A percentile compares a stretch with the other conserved stretches of the same genome.
These are phyloP conservation scores for Hanseniaspora occidentalis DNA, from an alignment of 805 yeast species.

Conservation along the genomic window DNA sequence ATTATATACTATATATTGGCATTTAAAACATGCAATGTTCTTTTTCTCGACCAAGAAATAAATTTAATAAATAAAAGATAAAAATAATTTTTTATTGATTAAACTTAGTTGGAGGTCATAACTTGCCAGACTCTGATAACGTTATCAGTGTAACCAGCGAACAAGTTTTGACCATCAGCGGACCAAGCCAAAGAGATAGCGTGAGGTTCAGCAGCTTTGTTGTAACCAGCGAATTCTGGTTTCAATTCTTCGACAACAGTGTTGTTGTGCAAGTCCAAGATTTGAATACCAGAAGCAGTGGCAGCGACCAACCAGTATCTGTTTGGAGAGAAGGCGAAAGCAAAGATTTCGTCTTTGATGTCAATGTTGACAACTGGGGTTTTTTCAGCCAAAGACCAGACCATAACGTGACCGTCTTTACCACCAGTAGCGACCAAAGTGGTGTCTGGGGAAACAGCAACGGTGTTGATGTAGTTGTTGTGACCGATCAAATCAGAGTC, in stretches of 20 bases:
- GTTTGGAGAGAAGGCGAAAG: conserved; percentile 99
- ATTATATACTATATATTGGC: conserved; percentile 5
- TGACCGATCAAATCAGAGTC: conserved; percentile 97
- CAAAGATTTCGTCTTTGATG: conserved; percentile 94
- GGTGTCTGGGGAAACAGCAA: conserved; percentile 99
- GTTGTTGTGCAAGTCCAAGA: conserved; percentile 95
- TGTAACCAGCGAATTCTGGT: conserved; percentile 88
- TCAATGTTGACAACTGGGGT: conserved; percentile 65
- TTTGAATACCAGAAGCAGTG: conserved; percentile 93
- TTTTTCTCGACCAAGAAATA: conserved; percentile 1
- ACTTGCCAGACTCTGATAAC: conserved; percentile 99
- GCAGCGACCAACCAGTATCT: conserved; percentile 99
- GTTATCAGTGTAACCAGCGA: conserved; percentile 99
- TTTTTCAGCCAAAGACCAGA: conserved; percentile 91
- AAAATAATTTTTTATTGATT: conserved; percentile 2
- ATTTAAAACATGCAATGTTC: conserved; percentile 5
- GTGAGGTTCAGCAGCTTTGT: conserved; percentile 93
- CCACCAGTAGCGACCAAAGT: conserved; percentile 99
- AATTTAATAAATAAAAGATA: conserved; percentile 4
- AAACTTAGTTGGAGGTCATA: conserved; percentile 52
- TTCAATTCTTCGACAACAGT: conserved; percentile 90
- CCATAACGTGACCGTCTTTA: conserved; percentile 96
- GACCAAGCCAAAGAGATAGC: conserved; percentile 98
- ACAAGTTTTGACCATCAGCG: conserved; percentile 98
- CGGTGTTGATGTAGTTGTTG: conserved; percentile 96